phyloP scores from a whole-genome alignment of 495 filamentous ascomycete species.

The Xylaria flabelliformis region DNA sequence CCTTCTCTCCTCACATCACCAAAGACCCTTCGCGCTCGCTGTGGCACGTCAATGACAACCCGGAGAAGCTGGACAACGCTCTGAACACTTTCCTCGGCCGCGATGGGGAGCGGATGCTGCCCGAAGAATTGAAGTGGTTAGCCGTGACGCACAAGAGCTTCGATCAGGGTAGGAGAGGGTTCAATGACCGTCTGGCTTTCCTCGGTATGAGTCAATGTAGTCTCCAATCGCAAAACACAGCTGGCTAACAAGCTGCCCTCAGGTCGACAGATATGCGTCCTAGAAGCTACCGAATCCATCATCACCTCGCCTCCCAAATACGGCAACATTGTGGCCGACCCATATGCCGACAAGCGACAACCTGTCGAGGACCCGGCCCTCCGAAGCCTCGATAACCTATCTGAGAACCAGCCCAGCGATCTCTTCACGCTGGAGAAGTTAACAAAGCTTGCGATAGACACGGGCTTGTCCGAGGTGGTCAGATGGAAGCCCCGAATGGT shows the following conservation, averaged over 20 bases:
- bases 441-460: constrained; percentile 67
- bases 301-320: constrained; percentile 52
- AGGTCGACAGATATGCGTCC: constrained; percentile 82
- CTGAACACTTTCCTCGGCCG: constrained; percentile 74
- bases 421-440: constrained; percentile 65
- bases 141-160: constrained; percentile 98
- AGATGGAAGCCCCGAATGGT: constrained; percentile 89
- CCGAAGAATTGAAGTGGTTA: constrained; percentile 94
- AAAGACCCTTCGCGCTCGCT: constrained; percentile 52
- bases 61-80: constrained; percentile 71
- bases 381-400: constrained; percentile 73
- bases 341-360: constrained; percentile 55
- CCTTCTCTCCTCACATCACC: constrained; percentile 63
- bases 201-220: constrained; percentile 68
- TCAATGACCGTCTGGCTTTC: constrained; percentile 91
- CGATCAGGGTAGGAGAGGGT: constrained; percentile 90
- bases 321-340: constrained; percentile 43
- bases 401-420: constrained; percentile 57
- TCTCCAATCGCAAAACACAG: background rate
- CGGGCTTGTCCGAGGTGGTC: constrained; percentile 73
- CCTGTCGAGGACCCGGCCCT: constrained; percentile 79
- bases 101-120: constrained; percentile 72
- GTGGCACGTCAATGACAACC: constrained; percentile 77
- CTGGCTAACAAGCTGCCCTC: constrained; percentile 5
- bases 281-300: constrained; percentile 78